Evolutionary conservation across 2,329 filamentous ascomycete genomes (phyloP), one percentile per base, ranked within the genome.

Genomic region (Aspergillus spinulosporus): DNA sequence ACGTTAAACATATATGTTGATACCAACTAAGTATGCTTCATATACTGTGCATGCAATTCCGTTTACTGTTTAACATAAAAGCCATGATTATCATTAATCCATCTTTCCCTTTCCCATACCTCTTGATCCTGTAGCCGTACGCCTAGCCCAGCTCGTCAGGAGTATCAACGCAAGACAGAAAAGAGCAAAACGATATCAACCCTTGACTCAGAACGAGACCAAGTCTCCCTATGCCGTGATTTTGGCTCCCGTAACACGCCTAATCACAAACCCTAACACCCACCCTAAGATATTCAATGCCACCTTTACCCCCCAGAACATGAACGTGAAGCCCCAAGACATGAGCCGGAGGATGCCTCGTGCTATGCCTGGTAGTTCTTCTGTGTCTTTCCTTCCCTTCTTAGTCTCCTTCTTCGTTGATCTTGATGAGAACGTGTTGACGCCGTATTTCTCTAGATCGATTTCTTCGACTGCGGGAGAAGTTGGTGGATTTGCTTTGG

Each of bases 371-470:
- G 77, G 76, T 5, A 78, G 52, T 43, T 78, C 70, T 59, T 73
- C 74, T 46, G 74, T 68, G 5, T 71, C 67, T 14, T 34, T 29
- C 14, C 26, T 28, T 28, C 26, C 26, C 26, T 28, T 28, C 26
- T 3, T 28, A 28, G 26, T 28, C 26, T 49, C 12, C n/a, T 43
- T 42, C 14, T 69, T 66, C 12, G 9, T 12, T 29, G 15, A 8
- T 21, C 4, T 5, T 0, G 69, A 72, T 28, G 70, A 64, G n/a
- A 58, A 59, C 15, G 69, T 71, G 55, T 75, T 76, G 5, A 70
- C 71, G 9, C 74, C 74, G 34, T 79, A 76, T 40, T 73, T 75
- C 46, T 78, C 76, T 6, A 78, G 66, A 61, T 79, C 76, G 45
- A 78, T 75, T 54, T 79, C 76, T 44, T 76, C 71, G 39, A 76